Conservation (phyloP, 306 rosid genomes). For the Dalbergia oliveri region DNA sequence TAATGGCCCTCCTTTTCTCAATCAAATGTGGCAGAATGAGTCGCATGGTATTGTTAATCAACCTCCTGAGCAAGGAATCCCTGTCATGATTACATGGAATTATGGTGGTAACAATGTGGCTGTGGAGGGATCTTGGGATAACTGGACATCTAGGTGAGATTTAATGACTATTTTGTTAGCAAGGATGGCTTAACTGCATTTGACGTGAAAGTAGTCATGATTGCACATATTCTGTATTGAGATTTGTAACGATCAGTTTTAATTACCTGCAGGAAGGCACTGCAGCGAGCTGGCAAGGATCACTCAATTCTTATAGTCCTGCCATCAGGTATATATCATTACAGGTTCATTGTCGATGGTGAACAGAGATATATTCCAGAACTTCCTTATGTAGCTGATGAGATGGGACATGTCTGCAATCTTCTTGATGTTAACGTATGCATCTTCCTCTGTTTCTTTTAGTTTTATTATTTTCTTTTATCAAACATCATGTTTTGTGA, state of each 20-base stretch:
- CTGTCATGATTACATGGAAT: conserved; percentile 84
- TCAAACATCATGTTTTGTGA: conserved; percentile 15
- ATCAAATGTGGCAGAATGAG: conserved; percentile 67
- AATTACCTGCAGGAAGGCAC: conserved; percentile 64
- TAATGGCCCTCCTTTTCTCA: conserved; percentile 59
- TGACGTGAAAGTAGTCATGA: conserved; percentile 32
- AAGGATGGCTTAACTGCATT: conserved; percentile 28
- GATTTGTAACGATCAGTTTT: conserved; percentile 28
- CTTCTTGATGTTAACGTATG: conserved; percentile 87
- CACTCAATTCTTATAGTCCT: conserved; percentile 75
- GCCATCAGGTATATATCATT: conserved; percentile 84
- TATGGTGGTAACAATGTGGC: conserved; percentile 78
- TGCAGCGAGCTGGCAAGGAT: conserved; percentile 92
- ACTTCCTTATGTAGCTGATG: conserved; percentile 76
- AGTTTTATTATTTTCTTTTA: not conserved
- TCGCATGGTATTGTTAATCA: conserved; percentile 57
- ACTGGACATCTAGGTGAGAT: conserved; percentile 82
- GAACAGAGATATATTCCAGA: conserved; percentile 82
- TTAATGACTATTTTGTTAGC: conserved; percentile 25
- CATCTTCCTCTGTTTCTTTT: conserved; percentile 26
- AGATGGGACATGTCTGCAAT: conserved; percentile 80
- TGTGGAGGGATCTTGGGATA: conserved; percentile 97
- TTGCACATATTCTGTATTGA: conserved; percentile 29
- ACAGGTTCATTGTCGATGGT: conserved; percentile 87
- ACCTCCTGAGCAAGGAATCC: conserved; percentile 75